Evolutionary conservation across 306 rosid species (phyloP).

Genomic region (Vigna radiata): DNA sequence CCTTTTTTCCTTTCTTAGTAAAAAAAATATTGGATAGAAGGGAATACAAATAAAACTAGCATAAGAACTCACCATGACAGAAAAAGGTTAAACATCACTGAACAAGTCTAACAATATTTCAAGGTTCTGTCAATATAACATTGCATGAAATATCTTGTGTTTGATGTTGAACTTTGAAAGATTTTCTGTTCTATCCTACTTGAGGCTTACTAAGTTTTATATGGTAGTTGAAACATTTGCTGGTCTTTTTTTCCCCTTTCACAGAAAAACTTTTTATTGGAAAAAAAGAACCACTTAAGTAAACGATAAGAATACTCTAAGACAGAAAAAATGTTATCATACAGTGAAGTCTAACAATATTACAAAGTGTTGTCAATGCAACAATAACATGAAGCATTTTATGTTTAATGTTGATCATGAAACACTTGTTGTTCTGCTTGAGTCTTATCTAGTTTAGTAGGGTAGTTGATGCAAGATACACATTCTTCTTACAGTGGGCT

Average conservation of each 20-base stretch:
- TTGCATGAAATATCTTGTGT: background rate
- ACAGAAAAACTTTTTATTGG: no score
- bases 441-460: background rate
- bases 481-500: background rate
- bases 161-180: background rate
- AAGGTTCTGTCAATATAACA: conserved; percentile 5
- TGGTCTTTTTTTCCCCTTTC: no score
- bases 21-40: background rate
- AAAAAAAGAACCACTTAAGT: no score
- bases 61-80: no score
- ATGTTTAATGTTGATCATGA: background rate
- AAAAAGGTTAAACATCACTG: background rate
- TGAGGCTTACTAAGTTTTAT: background rate
- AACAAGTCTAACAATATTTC: conserved; percentile 1
- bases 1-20: background rate
- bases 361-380: conserved; percentile 4
- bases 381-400: background rate
- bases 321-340: no score
- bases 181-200: no score
- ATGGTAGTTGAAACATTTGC: background rate
- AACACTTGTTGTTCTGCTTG: no score
- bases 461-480: background rate
- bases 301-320: no score
- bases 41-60: background rate
- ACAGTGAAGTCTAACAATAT: background rate